phyloP scores from a whole-genome alignment of 2,329 filamentous ascomycete genomes.

The Mycocentrospora acerina region DNA sequence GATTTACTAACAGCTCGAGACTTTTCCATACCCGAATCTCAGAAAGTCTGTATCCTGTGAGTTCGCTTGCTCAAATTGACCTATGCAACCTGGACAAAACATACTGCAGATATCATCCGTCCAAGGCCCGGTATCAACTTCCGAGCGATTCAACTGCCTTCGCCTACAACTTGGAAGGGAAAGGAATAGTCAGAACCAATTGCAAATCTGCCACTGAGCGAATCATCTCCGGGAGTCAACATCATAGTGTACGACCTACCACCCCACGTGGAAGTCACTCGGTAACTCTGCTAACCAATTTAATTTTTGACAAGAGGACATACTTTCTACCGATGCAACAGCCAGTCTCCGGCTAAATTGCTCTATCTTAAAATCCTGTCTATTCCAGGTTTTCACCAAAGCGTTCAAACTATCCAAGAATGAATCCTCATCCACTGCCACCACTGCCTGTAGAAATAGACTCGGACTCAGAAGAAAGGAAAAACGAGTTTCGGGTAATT shows the following conservation, averaged over 20 bases:
- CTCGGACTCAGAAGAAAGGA: too few species aligned
- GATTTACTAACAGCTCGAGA: too few species aligned
- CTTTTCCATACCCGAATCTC: too few species aligned
- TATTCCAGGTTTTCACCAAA: too few species aligned
- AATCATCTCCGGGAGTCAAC: conserved; percentile 4
- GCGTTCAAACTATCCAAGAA: conserved; percentile 1
- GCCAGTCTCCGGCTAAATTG: background rate
- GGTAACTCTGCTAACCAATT: conserved; percentile 3
- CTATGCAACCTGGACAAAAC: too few species aligned
- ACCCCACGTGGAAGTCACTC: conserved; percentile 15
- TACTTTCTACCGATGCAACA: conserved; percentile 19
- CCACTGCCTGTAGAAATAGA: conserved; percentile 5
- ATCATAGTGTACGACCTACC: conserved; percentile 16
- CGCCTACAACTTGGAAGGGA: conserved; percentile 1
- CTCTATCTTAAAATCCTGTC: background rate
- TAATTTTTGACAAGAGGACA: conserved; percentile 14
- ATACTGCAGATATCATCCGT: background rate
- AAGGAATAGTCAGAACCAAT: conserved; percentile 8
- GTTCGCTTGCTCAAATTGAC: too few species aligned
- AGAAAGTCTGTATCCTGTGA: too few species aligned
- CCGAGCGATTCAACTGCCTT: conserved; percentile 1
- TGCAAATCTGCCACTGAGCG: background rate
- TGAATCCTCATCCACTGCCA: conserved; percentile 12
- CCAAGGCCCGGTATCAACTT: conserved; percentile 1
- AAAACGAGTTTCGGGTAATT: too few species aligned